A percentile compares a stretch with the other conserved stretches of the same genome.
Evolutionary conservation across 768 basidiomycete species (phyloP).

Genomic region (Tremella yokohamensis): DNA sequence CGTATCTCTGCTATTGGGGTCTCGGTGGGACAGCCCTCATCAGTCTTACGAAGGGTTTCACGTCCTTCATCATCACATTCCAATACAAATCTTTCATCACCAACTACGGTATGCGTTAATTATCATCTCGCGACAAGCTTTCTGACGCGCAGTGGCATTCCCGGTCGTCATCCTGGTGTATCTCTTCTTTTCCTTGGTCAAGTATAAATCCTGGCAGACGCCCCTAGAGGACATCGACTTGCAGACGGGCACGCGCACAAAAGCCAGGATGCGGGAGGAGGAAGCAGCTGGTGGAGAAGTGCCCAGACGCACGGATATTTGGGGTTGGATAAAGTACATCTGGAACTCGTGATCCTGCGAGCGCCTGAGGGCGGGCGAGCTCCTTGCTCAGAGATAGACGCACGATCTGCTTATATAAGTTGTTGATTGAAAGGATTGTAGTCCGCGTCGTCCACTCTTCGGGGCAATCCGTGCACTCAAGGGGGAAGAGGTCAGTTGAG

Average conservation of each 20-base stretch:
- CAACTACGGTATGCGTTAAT: not conserved
- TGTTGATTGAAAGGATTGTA: too few relatives aligned
- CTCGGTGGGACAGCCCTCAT: conserved; percentile 14
- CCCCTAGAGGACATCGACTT: conserved; percentile 6
- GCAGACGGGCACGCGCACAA: conserved; percentile 1
- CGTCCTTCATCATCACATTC: not conserved
- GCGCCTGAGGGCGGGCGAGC: too few relatives aligned
- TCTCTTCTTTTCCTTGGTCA: conserved; percentile 8
- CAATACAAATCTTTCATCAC: conserved; percentile 7
- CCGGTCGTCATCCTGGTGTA: conserved; percentile 12
- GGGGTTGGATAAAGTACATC: conserved; percentile 13
- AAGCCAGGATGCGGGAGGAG: not conserved
- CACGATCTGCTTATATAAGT: too few relatives aligned
- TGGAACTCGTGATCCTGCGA: conserved; percentile 3
- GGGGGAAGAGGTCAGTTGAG: too few relatives aligned
- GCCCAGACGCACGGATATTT: conserved; percentile 1
- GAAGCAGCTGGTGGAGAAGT: not conserved
- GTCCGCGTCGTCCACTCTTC: too few relatives aligned
- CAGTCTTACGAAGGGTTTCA: conserved; percentile 5
- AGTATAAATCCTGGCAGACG: conserved; percentile 5
- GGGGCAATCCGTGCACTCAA: too few relatives aligned
- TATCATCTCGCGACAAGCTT: not conserved
- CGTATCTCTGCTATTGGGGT: conserved; percentile 10
- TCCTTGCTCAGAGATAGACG: too few relatives aligned
- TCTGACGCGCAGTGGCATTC: conserved; percentile 5